These are phyloP conservation scores for Cercospora canescens DNA, from an alignment of 2,329 filamentous ascomycete genomes.

Conservation along the genomic window DNA sequence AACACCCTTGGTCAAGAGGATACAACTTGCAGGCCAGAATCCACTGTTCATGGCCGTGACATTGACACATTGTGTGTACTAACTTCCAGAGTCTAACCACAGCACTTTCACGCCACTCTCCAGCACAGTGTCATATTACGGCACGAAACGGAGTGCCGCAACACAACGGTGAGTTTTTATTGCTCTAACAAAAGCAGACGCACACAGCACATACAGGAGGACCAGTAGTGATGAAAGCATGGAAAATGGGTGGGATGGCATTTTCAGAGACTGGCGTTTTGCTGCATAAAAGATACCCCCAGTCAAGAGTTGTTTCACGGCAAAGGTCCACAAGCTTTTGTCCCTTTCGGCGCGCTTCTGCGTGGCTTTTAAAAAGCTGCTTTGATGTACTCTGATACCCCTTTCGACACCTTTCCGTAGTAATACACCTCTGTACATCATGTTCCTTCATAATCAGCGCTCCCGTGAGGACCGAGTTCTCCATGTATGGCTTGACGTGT, in stretches of 20 bases:
- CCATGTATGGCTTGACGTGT: no score
- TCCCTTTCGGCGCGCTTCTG: neutral
- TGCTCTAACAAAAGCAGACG: neutral
- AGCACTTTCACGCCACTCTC: neutral
- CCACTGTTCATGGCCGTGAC: neutral
- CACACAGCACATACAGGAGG: neutral
- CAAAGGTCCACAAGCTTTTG: neutral
- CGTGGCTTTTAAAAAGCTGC: neutral
- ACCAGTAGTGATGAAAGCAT: neutral
- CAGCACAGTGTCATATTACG: neutral
- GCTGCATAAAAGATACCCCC: neutral
- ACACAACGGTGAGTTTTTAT: slow-evolving; percentile 5
- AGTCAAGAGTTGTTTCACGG: neutral
- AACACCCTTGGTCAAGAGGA: neutral
- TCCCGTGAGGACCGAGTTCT: neutral
- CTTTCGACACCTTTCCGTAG: neutral
- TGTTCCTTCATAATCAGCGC: neutral
- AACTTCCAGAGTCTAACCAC: slow-evolving; percentile 3
- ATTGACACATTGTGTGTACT: neutral
- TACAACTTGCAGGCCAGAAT: neutral
- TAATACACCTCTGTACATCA: neutral
- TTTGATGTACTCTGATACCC: neutral
- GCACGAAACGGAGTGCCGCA: neutral
- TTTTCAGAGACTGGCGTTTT: neutral
- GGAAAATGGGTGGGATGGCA: neutral